Base-by-base conservation (phyloP, 768 basidiomycete genomes). In the Hebeloma cylindrosporum region DNA sequence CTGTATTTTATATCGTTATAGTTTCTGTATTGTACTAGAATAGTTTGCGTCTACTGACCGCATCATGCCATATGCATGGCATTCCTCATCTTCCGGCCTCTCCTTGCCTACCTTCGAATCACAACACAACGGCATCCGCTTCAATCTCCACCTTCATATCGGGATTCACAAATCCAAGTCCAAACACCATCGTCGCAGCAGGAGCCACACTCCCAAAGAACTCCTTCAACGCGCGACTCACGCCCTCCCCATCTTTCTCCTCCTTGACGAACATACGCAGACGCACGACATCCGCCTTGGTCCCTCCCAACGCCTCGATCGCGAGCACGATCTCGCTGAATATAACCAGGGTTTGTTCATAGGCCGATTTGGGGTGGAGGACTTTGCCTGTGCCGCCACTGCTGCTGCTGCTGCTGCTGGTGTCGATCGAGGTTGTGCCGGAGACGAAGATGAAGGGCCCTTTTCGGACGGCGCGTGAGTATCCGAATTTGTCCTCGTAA, bases 141-240 rank as follows among this genome's bases (percentile, higher is more conserved):
- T 79, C 77, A 28, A 79, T 76, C 50, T 79, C 79, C 5, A 78
- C 76, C 52, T 63, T 72, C 77, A 80, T 79, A 8, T 70, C 68
- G 5, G 60, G 41, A 28, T 64, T 59, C 10, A 78, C 74, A 47
- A 79, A 77, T 32, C 60, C 57, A 8, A 67, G 63, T 7, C 77
- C 78, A 26, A 77, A 58, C 28, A 79, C 71, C 73, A 79, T 77
- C 29, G 77, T 78, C 10, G 76, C 77, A n/a, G 73, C 71, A 5
- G 74, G 75, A 2, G 59, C 62, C 1, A 73, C 65, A 13, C 63
- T 64, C 5, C 69, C 72, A 49, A 78, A 63, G 1, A 54, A 57
- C 40, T 73, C 72, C 58, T 71, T 75, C 63, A 78, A 43, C 6
- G 69, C 71, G 17, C 51, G 47, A 26, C 70, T 66, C 9, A 70